Percentiles rank a stretch among this genome's conserved stretches.
Evolutionary conservation across 495 filamentous ascomycete genomes (phyloP).

Genomic region (Xylaria intraflava): DNA sequence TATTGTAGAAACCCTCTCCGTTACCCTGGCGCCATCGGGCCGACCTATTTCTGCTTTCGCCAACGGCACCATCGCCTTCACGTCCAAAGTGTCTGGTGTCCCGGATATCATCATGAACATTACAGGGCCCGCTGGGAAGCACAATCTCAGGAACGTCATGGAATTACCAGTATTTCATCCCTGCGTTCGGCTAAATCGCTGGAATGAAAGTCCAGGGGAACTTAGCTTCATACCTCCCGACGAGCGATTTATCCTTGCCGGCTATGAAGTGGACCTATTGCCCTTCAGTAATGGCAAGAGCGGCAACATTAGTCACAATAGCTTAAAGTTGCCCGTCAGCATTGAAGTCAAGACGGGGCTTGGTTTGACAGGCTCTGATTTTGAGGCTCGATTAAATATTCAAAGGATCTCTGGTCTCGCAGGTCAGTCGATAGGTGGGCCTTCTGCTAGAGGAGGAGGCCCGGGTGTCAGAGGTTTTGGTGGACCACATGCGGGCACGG

Average conservation of each 20-base stretch:
- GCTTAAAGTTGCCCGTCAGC: constrained; percentile 71
- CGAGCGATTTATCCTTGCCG: constrained; percentile 87
- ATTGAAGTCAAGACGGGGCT: constrained; percentile 76
- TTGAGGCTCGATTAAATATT: constrained; percentile 76
- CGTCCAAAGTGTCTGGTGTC: constrained; percentile 86
- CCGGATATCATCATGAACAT: constrained; percentile 82
- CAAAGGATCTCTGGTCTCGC: constrained; percentile 54
- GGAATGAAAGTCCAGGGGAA: constrained; percentile 82
- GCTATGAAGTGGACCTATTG: constrained; percentile 90
- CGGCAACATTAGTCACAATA: constrained; percentile 39
- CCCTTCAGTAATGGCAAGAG: constrained; percentile 46
- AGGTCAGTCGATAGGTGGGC: constrained; percentile 17
- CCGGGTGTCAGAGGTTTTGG: constrained; percentile 42
- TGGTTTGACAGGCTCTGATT: constrained; percentile 68
- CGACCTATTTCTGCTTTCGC: constrained; percentile 78
- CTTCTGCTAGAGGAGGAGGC: constrained; percentile 54
- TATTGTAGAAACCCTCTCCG: constrained; percentile 80
- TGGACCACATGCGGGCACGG: constrained; percentile 34
- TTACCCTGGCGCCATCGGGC: constrained; percentile 85
- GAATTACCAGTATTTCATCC: constrained; percentile 95
- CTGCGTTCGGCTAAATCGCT: constrained; percentile 77
- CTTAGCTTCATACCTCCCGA: constrained; percentile 94
- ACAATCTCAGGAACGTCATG: constrained; percentile 64
- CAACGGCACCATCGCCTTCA: constrained; percentile 91
- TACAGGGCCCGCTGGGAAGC: constrained; percentile 66